Percentiles rank a stretch among this genome's conserved stretches.
These are phyloP conservation scores for Cicer yamashitae DNA, from an alignment of 306 rosid species.

Conservation along the genomic window DNA sequence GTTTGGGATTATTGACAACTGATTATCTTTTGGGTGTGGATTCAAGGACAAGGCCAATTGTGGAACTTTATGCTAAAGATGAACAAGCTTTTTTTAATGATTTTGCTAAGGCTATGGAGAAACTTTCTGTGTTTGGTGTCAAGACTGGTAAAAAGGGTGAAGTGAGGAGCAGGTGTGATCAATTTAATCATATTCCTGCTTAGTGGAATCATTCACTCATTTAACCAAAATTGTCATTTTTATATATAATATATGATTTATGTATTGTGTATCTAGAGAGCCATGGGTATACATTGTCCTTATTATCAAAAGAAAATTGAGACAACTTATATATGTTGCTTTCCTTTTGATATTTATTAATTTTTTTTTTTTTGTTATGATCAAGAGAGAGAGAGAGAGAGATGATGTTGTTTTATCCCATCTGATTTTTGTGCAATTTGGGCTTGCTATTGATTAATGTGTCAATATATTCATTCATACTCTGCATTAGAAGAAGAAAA, in stretches of 20 bases:
- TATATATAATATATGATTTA: not conserved
- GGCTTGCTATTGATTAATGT: not conserved
- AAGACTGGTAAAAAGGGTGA: constrained; percentile 52
- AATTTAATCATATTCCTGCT: constrained; percentile 43
- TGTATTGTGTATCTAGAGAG: constrained; percentile 3
- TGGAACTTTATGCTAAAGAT: constrained; percentile 52
- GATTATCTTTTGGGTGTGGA: constrained; percentile 47
- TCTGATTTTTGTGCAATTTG: not conserved
- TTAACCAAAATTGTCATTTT: not conserved
- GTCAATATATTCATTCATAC: no score
- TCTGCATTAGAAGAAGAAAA: no score
- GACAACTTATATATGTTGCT: constrained; percentile 7
- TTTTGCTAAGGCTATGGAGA: constrained; percentile 54
- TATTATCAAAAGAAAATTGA: constrained; percentile 23
- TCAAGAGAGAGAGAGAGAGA: not conserved
- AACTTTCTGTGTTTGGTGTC: constrained; percentile 42
- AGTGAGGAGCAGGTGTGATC: constrained; percentile 57
- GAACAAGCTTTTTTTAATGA: constrained; percentile 50
- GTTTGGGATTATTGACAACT: constrained; percentile 49
- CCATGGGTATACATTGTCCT: constrained; percentile 31
- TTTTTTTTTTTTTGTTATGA: not conserved
- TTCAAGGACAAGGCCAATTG: constrained; percentile 57
- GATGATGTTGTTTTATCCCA: constrained; percentile 7
- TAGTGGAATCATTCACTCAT: not conserved
- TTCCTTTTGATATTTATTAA: not conserved